Conservation (phyloP, 345 rosid species). For the Gossypium rotundifolium region DNA sequence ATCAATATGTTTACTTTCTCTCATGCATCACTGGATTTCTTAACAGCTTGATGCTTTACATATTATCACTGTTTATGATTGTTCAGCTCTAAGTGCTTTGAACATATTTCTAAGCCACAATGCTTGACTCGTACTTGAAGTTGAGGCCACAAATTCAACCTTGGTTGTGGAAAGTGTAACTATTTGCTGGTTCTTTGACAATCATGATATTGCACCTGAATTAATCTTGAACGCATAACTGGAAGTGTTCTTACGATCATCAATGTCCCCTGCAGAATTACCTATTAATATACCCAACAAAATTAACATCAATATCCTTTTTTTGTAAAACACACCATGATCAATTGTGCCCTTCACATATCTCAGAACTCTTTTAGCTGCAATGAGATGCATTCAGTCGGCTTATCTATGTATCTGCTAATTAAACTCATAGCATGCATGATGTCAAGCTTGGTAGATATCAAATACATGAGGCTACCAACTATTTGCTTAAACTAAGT, state of each 20-base stretch:
- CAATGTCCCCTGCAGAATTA: background rate
- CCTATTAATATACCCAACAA: background rate
- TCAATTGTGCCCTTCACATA: no score
- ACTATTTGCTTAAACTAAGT: no score
- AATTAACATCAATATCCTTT: no score
- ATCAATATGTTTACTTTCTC: background rate
- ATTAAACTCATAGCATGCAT: no score
- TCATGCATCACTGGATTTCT: background rate
- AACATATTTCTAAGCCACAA: background rate
- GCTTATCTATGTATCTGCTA: no score
- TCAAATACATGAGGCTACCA: no score
- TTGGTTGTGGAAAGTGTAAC: background rate
- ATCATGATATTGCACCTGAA: background rate
- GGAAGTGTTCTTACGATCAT: background rate
- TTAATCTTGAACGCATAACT: background rate
- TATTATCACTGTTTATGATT: background rate
- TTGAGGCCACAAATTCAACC: background rate
- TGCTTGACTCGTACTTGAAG: background rate
- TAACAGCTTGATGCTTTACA: background rate
- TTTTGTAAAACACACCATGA: no score
- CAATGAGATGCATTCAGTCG: no score
- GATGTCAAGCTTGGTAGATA: no score
- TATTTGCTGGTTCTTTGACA: background rate
- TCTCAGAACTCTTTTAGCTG: no score
- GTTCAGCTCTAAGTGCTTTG: background rate